phyloP scores from a whole-genome alignment of 2,329 filamentous ascomycete species.

The Penicillium sp. region DNA sequence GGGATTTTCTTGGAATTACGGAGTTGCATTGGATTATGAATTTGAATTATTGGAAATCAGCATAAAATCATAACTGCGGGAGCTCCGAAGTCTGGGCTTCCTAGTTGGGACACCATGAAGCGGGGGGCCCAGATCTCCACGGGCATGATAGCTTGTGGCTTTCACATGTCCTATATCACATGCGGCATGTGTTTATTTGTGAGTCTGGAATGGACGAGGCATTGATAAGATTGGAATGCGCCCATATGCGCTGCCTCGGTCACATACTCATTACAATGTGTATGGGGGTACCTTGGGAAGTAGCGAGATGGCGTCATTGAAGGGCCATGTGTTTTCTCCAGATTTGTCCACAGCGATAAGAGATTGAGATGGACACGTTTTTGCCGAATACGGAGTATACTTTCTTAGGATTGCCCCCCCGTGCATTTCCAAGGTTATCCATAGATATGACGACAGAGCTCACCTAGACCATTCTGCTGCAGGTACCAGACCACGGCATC shows the following conservation, averaged over 20 bases:
- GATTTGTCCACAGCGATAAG: conserved; percentile 4
- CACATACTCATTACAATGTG: neutral
- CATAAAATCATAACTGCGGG: neutral
- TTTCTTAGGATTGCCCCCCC: too few relatives aligned
- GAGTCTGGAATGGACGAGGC: neutral
- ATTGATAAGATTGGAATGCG: neutral
- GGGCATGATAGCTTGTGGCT: neutral
- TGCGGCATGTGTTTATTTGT: neutral
- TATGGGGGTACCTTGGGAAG: neutral
- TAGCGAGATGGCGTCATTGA: conserved; percentile 1
- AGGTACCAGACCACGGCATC: conserved; percentile 10
- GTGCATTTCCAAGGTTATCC: too few relatives aligned
- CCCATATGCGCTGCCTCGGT: neutral
- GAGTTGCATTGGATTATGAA: neutral
- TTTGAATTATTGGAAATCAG: neutral
- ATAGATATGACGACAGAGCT: conserved; percentile 6
- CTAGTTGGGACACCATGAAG: neutral
- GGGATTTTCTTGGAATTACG: neutral
- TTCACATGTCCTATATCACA: neutral
- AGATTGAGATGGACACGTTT: neutral
- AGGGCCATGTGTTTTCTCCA: conserved; percentile 3
- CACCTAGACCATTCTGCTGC: conserved; percentile 15
- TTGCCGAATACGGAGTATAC: too few relatives aligned
- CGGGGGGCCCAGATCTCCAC: conserved; percentile 1
- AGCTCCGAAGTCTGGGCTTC: neutral